These are phyloP conservation scores for Fusarium pseudoanthophilum DNA, from an alignment of 2,329 filamentous ascomycete species.

Conservation along the genomic window DNA sequence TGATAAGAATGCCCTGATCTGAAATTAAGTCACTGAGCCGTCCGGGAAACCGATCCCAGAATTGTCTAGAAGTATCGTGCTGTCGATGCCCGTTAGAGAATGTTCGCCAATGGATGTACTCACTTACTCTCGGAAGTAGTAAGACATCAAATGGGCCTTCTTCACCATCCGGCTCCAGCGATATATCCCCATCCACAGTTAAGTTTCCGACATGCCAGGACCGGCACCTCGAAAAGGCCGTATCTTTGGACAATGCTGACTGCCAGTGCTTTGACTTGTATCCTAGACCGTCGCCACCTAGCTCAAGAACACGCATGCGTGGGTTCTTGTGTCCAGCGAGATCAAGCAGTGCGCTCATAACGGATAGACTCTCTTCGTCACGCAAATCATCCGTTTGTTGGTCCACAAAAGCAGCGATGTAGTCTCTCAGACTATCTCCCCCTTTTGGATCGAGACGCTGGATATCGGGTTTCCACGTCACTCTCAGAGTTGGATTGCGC, in stretches of 20 bases:
- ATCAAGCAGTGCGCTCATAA: neutral
- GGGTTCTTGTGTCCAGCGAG: neutral
- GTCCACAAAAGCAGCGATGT: neutral
- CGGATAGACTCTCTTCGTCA: neutral
- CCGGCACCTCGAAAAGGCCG: neutral
- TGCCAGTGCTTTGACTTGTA: neutral
- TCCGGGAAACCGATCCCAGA: neutral
- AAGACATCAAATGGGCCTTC: neutral
- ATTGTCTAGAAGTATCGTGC: neutral
- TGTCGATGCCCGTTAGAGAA: neutral
- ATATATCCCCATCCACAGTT: neutral
- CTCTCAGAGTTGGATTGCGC: neutral
- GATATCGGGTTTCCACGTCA: neutral
- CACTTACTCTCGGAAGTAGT: neutral
- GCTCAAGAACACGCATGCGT: neutral
- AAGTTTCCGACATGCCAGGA: neutral
- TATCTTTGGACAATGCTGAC: neutral
- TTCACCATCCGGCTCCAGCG: neutral
- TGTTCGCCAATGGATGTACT: rapidly evolving
- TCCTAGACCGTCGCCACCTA: neutral
- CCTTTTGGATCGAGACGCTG: neutral
- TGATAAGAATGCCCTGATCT: neutral
- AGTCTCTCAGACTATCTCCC: rapidly evolving
- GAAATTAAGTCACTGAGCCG: rapidly evolving
- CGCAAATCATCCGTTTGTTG: neutral